phyloP scores from a whole-genome alignment of 192 early-diverging fungal genomes.

The Lunasporangiospora selenospora region DNA sequence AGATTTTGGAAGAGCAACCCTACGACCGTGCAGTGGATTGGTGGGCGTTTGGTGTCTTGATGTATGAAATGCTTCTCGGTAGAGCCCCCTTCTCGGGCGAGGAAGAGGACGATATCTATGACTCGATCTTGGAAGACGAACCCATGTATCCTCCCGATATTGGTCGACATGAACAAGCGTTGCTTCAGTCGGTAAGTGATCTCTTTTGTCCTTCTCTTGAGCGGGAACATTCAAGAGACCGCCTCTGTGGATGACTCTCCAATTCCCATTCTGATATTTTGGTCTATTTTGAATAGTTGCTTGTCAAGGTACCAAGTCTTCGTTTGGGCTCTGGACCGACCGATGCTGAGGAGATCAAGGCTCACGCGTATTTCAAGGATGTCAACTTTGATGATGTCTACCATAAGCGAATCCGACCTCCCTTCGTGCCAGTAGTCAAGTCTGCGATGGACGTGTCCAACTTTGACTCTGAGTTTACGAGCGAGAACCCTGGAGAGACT shows the following conservation, averaged over 20 bases:
- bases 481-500: conserved; percentile 52
- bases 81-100: conserved; percentile 56
- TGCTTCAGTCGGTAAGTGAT: conserved; percentile 53
- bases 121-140: conserved; percentile 50
- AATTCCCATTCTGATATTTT: not conserved
- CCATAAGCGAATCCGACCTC: conserved; percentile 65
- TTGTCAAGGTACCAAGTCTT: conserved; percentile 60
- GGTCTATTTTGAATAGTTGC: conserved; percentile 30
- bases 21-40: conserved; percentile 80
- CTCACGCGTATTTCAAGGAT: conserved; percentile 77
- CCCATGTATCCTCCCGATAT: conserved; percentile 51
- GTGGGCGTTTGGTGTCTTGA: conserved; percentile 85
- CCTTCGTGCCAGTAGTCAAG: conserved; percentile 69
- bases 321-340: conserved; percentile 66
- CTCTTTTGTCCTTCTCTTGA: too few species aligned
- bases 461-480: conserved; percentile 64
- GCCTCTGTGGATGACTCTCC: not conserved
- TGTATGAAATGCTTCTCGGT: conserved; percentile 82
- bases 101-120: conserved; percentile 52
- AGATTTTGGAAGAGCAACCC: conserved; percentile 55
- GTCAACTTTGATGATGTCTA: conserved; percentile 85
- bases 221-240: too few species aligned
- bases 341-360: conserved; percentile 76
- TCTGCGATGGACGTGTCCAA: conserved; percentile 63
- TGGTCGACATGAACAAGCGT: conserved; percentile 52